These are phyloP conservation scores for Tricholoma flavovirens DNA, from an alignment of 768 basidiomycete species.

Conservation along the genomic window DNA sequence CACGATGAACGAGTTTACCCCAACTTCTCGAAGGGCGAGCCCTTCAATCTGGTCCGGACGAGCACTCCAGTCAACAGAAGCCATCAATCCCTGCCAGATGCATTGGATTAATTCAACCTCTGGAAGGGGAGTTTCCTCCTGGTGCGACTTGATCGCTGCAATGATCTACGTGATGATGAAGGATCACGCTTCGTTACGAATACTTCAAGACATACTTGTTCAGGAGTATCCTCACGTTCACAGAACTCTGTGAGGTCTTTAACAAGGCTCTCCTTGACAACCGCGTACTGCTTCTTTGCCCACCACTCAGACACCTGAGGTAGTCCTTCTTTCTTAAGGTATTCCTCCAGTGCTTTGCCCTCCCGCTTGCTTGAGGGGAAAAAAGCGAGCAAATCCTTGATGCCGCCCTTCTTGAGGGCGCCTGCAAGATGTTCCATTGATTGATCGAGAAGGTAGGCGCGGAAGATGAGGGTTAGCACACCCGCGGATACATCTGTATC, in stretches of 20 bases:
- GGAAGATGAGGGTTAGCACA: constrained; percentile 75
- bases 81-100: constrained; percentile 91
- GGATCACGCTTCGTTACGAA: constrained; percentile 3
- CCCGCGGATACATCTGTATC: constrained; percentile 66
- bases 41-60: constrained; percentile 90
- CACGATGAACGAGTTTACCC: constrained; percentile 43
- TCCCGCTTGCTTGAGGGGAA: constrained; percentile 84
- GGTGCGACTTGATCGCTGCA: constrained; percentile 59
- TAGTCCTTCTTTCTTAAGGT: constrained; percentile 79
- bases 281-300: constrained; percentile 81
- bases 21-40: constrained; percentile 82
- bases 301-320: constrained; percentile 89
- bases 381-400: constrained; percentile 82
- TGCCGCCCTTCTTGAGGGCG: constrained; percentile 75
- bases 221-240: constrained; percentile 61
- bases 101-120: constrained; percentile 81
- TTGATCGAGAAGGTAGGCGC: constrained; percentile 74
- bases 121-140: constrained; percentile 77
- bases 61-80: constrained; percentile 81
- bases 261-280: constrained; percentile 73
- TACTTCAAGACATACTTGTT: constrained; percentile 46
- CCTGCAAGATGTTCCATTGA: constrained; percentile 85
- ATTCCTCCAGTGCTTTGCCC: constrained; percentile 68
- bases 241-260: constrained; percentile 64
- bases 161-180: constrained; percentile 52